Evolutionary conservation across 345 rosid species (phyloP).

Genomic region (Hirschfeldia incana): DNA sequence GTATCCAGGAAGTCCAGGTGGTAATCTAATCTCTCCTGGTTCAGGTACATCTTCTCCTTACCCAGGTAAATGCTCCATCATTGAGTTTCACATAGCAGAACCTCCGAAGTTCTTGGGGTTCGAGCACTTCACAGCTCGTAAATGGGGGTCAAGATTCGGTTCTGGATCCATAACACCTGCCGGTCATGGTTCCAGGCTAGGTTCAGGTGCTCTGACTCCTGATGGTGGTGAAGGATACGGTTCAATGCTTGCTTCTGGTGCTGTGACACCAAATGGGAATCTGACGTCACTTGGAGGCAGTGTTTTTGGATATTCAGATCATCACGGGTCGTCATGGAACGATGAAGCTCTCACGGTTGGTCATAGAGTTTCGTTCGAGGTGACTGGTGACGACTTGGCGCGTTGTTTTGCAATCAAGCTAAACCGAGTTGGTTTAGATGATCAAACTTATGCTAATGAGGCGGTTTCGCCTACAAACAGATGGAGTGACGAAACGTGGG

Average conservation of each 20-base stretch:
- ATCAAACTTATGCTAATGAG: neutral
- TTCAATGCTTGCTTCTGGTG: slow-evolving; percentile 27
- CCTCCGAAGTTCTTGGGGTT: slow-evolving; percentile 65
- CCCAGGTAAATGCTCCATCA: slow-evolving; percentile 62
- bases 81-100: slow-evolving; percentile 62
- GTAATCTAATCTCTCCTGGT: slow-evolving; percentile 74
- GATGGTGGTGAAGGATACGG: slow-evolving; percentile 55
- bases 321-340: slow-evolving; percentile 44
- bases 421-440: slow-evolving; percentile 45
- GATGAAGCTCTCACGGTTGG: slow-evolving; percentile 30
- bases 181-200: slow-evolving; percentile 53
- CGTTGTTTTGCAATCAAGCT: slow-evolving; percentile 65
- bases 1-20: slow-evolving; percentile 82
- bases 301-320: slow-evolving; percentile 32
- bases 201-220: slow-evolving; percentile 63
- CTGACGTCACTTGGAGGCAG: neutral
- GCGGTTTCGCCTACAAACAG: neutral
- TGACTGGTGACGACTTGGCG: slow-evolving; percentile 92
- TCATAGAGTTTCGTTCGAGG: slow-evolving; percentile 89
- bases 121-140: slow-evolving; percentile 62
- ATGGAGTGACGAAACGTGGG: slow-evolving; percentile 30
- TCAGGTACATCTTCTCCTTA: slow-evolving; percentile 85
- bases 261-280: neutral
- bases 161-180: slow-evolving; percentile 86
- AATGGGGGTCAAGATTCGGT: slow-evolving; percentile 83